Evolutionary conservation across 352 stramenopile genomes (phyloP).

Genomic region (Phytophthora foliorum): DNA sequence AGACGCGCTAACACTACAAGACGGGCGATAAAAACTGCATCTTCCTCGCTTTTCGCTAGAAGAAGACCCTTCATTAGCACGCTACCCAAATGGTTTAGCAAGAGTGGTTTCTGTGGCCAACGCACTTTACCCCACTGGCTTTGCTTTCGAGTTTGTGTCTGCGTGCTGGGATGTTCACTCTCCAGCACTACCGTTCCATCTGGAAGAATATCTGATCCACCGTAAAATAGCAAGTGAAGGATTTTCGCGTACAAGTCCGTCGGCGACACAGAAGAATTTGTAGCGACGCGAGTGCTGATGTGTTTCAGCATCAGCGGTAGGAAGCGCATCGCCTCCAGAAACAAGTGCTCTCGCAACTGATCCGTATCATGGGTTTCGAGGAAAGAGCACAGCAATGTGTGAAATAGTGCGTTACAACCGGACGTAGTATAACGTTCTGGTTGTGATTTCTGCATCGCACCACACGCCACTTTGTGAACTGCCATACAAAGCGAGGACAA

Average conservation of each 20-base stretch:
- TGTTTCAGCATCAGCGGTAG: conserved; percentile 79
- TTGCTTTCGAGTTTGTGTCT: conserved; percentile 90
- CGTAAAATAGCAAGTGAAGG: conserved; percentile 74
- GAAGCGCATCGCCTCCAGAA: conserved; percentile 81
- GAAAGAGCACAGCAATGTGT: conserved; percentile 84
- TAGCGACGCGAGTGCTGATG: conserved; percentile 40
- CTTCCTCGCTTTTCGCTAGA: conserved; percentile 59
- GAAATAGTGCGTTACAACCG: conserved; percentile 80
- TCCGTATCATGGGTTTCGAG: conserved; percentile 65
- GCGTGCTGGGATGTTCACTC: conserved; percentile 81
- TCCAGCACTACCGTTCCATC: conserved; percentile 80
- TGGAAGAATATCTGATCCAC: conserved; percentile 71
- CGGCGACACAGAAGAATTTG: conserved; percentile 33
- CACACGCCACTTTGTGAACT: conserved; percentile 85
- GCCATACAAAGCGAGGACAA: conserved; percentile 86
- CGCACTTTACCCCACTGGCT: conserved; percentile 87
- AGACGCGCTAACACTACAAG: conserved; percentile 76
- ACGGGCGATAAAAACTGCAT: conserved; percentile 69
- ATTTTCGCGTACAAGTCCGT: conserved; percentile 53
- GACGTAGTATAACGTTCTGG: conserved; percentile 84
- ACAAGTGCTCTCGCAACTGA: conserved; percentile 70
- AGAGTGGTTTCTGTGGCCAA: conserved; percentile 77
- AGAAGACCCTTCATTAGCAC: conserved; percentile 80
- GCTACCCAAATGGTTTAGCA: conserved; percentile 79
- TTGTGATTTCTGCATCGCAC: conserved; percentile 85